A percentile compares a stretch with the other conserved stretches of the same genome.
phyloP scores from a whole-genome alignment of 139 green algal genomes.

The Ulvella scutata region DNA sequence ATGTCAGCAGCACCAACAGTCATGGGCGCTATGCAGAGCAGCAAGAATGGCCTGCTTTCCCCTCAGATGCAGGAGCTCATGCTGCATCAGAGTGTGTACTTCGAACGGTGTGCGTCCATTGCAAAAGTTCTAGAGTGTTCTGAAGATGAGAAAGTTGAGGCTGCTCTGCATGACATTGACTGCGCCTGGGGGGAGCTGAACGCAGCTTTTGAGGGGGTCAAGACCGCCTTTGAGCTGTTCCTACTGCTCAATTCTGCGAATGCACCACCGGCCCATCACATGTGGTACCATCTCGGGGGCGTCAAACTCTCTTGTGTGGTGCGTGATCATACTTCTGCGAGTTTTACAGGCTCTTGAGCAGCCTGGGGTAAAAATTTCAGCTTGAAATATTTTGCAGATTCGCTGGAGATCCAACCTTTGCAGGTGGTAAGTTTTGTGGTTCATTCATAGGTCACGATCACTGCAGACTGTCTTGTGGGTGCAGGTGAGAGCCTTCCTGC shows the following conservation, averaged over 20 bases:
- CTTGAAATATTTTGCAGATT: neutral
- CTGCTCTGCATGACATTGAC: neutral
- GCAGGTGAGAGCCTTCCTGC: neutral
- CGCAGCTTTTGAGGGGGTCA: neutral
- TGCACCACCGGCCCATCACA: neutral
- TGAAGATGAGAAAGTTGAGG: neutral
- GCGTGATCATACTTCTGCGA: neutral
- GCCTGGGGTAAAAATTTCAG: neutral
- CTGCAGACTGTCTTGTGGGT: neutral
- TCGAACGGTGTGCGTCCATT: neutral
- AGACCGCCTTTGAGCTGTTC: neutral
- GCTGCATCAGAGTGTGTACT: conserved; percentile 2
- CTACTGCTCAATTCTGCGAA: neutral
- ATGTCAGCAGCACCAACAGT: too few species aligned
- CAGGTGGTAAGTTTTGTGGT: too few species aligned
- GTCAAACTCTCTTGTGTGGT: neutral
- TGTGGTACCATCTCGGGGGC: conserved; percentile 2
- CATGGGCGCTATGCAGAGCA: neutral
- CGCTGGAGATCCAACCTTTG: neutral
- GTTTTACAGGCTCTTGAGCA: neutral
- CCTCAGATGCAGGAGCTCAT: neutral
- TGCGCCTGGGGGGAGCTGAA: neutral
- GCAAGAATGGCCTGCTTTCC: neutral
- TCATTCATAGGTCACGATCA: too few species aligned
- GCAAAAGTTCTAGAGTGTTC: neutral